Evolutionary conservation across 305 asterid species (phyloP).

Genomic region (Rubia occidens): DNA sequence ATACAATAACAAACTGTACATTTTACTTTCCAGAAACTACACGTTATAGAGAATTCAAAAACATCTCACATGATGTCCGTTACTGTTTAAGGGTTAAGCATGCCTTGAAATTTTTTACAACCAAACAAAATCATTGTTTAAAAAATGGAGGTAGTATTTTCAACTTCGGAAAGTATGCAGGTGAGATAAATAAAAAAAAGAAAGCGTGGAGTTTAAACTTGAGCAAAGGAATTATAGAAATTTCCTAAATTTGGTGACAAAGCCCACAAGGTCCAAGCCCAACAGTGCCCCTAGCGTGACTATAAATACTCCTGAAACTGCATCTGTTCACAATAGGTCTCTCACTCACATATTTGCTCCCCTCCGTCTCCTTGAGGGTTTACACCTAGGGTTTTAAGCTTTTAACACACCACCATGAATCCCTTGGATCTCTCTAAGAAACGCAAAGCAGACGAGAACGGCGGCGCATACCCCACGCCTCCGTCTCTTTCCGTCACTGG

Average conservation of each 20-base stretch:
- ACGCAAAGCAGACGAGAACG: slow-evolving; percentile 86
- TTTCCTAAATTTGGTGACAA: not conserved
- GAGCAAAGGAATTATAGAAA: too few relatives aligned
- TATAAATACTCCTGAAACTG: not conserved
- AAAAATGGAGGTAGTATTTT: too few relatives aligned
- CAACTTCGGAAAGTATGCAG: too few relatives aligned
- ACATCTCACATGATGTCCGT: too few relatives aligned
- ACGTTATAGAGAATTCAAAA: too few relatives aligned
- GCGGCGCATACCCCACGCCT: slow-evolving; percentile 39
- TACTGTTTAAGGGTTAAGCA: too few relatives aligned
- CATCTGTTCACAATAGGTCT: not conserved
- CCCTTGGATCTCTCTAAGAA: slow-evolving; percentile 76
- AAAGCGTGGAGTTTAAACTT: too few relatives aligned
- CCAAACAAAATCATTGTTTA: too few relatives aligned
- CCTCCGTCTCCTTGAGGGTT: not conserved
- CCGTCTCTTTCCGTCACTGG: slow-evolving; percentile 22
- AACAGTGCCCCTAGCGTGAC: not conserved
- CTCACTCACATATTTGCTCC: not conserved
- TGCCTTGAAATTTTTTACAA: too few relatives aligned
- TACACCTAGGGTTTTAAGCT: slow-evolving; percentile 21
- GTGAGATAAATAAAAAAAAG: too few relatives aligned
- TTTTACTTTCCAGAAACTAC: too few relatives aligned
- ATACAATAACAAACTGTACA: too few relatives aligned
- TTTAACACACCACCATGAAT: not conserved
- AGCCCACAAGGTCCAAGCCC: not conserved